These are phyloP conservation scores for Wallacemonas rigidus DNA, from an alignment of 208 protist genomes.

Conservation along the genomic window DNA sequence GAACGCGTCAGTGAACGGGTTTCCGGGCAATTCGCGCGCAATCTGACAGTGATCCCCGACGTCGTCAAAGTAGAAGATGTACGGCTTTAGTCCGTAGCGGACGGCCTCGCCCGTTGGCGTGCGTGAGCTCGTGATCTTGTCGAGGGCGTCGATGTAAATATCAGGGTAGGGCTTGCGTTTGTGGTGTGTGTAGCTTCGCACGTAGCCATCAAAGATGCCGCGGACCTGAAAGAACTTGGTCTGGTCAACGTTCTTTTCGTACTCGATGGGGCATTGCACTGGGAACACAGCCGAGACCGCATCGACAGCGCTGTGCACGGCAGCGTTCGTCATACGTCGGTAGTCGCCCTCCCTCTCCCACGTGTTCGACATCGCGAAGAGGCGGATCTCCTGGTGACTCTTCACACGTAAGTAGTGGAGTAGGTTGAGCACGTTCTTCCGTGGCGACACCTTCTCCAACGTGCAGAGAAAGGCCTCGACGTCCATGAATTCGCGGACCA, in stretches of 20 bases:
- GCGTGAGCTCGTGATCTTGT: conserved; percentile 47
- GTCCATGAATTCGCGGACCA: conserved; percentile 66
- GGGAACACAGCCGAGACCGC: conserved; percentile 50
- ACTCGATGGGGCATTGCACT: conserved; percentile 59
- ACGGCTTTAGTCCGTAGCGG: conserved; percentile 63
- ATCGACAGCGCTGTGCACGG: conserved; percentile 36
- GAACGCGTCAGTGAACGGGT: conserved; percentile 68
- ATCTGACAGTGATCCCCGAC: conserved; percentile 64
- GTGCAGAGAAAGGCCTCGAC: conserved; percentile 72
- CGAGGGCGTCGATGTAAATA: conserved; percentile 69
- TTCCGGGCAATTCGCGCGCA: conserved; percentile 51
- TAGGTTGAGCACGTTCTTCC: conserved; percentile 84
- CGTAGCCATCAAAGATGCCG: conserved; percentile 73
- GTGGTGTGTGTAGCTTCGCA: conserved; percentile 71
- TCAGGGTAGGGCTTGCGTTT: conserved; percentile 84
- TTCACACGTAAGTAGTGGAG: conserved; percentile 74
- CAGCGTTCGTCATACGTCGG: conserved; percentile 55
- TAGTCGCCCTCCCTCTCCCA: conserved; percentile 84
- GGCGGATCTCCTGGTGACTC: conserved; percentile 78
- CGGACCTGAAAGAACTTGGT: conserved; percentile 61
- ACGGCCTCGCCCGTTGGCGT: conserved; percentile 60
- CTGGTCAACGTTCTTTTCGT: conserved; percentile 25
- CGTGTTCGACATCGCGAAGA: conserved; percentile 73
- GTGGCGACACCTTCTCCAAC: conserved; percentile 69
- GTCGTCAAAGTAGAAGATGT: conserved; percentile 83